Evolutionary conservation across 2,329 filamentous ascomycete species (phyloP).

Genomic region (Stagonosporopsis rhizophila): DNA sequence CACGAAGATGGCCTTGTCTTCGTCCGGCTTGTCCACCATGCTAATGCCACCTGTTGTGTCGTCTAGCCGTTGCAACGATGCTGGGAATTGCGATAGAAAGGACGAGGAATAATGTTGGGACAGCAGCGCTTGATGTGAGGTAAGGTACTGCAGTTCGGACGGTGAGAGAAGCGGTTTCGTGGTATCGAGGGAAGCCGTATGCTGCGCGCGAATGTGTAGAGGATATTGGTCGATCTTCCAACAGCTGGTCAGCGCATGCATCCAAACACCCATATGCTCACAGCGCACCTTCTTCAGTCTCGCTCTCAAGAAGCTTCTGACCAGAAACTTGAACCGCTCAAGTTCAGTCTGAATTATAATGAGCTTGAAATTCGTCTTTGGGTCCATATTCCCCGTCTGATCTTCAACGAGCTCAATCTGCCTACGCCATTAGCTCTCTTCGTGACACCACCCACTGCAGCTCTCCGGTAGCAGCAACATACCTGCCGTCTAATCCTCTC

Average conservation of each 20-base stretch:
- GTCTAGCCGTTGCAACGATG: slow-evolving; percentile 80
- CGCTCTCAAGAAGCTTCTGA: slow-evolving; percentile 81
- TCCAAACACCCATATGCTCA: not conserved
- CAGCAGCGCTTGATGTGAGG: slow-evolving; percentile 82
- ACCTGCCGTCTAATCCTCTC: slow-evolving; percentile 56
- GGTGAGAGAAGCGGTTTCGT: slow-evolving; percentile 65
- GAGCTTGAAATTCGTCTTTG: slow-evolving; percentile 88
- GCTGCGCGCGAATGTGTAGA: slow-evolving; percentile 71
- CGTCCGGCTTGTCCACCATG: slow-evolving; percentile 91
- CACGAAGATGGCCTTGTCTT: slow-evolving; percentile 84
- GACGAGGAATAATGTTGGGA: slow-evolving; percentile 84
- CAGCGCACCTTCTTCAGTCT: slow-evolving; percentile 79
- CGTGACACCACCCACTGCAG: not conserved
- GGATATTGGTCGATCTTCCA: slow-evolving; percentile 76
- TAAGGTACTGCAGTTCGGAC: slow-evolving; percentile 82
- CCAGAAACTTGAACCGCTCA: slow-evolving; percentile 89
- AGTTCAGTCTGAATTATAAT: slow-evolving; percentile 97
- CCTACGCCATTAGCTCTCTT: slow-evolving; percentile 30
- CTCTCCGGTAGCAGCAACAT: slow-evolving; percentile 13
- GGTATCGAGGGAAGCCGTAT: slow-evolving; percentile 58
- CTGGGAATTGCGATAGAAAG: slow-evolving; percentile 84
- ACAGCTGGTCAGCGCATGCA: slow-evolving; percentile 4
- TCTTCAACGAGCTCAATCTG: slow-evolving; percentile 60
- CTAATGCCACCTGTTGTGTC: slow-evolving; percentile 87
- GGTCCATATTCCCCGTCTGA: slow-evolving; percentile 83